Evolutionary conservation across 176 grass and related monocot genomes (phyloP).

Genomic region (Musa itinerans): DNA sequence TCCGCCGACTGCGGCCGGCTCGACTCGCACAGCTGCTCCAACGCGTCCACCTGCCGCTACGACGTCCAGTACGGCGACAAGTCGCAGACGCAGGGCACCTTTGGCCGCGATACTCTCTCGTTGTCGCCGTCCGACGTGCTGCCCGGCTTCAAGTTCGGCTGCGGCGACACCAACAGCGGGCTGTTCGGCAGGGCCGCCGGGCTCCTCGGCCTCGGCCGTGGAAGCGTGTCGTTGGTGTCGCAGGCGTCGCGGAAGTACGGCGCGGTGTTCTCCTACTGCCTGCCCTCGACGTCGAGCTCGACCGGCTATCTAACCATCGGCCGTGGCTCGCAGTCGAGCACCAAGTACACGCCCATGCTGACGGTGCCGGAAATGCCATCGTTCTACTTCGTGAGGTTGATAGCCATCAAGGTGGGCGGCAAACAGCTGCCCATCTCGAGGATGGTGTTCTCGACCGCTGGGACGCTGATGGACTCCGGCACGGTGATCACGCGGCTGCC

Average conservation of each 20-base stretch:
- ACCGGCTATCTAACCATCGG: conserved; percentile 54
- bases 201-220: conserved; percentile 56
- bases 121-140: conserved; percentile 21
- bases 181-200: conserved; percentile 52
- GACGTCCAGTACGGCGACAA: conserved; percentile 57
- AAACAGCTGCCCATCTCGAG: conserved; percentile 8
- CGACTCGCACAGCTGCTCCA: conserved; percentile 23
- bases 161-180: conserved; percentile 40
- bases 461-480: conserved; percentile 75
- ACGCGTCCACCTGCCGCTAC: conserved; percentile 35
- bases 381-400: conserved; percentile 63
- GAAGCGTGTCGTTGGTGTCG: conserved; percentile 48
- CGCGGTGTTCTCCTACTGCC: conserved; percentile 68
- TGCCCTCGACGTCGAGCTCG: conserved; percentile 39
- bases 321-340: conserved; percentile 2
- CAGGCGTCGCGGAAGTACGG: conserved; percentile 53
- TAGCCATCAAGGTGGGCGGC: conserved; percentile 44
- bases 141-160: conserved; percentile 57
- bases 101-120: conserved; percentile 58
- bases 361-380: conserved; percentile 22
- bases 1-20: conserved; percentile 36
- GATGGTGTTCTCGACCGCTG: conserved; percentile 23
- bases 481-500: conserved; percentile 82
- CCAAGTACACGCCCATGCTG: conserved; percentile 53
- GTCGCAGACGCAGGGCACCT: conserved; percentile 47